Base-by-base conservation (phyloP, 75 land plant species). In the Chamaecyparis obtusa region DNA sequence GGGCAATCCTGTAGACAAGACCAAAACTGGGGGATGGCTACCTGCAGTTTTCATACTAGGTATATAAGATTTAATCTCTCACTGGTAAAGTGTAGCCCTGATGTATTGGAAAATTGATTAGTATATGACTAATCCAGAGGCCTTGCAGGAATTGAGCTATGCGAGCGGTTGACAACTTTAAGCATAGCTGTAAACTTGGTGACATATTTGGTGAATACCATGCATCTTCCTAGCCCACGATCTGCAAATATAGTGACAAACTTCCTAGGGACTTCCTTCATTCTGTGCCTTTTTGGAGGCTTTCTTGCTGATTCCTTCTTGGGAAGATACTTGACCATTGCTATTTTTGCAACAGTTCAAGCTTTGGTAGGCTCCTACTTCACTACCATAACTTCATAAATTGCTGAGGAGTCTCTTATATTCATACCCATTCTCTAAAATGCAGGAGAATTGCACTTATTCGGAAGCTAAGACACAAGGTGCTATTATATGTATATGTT, bases 181-280 rank as follows among this genome's bases (percentile, higher is more conserved):
- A 96, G 97, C 41, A 94, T 96, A n/a, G 97, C 91, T 43, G 92
- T 94, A 41, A 96, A 95, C 86, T 83, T 96, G 36, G 95, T 95
- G 44, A 95, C 95, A 0, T 95, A 95, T 85, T 72, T 96, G 86
- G 85, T 85, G 1, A 88, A 85, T 33, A 90, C 91, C 21, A 88
- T 96, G 91, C 95, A 94, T 79, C 88, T 94, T 15, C 90, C 94
- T 0, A 87, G 87, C 46, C 81, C 97, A 11, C 64, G 87, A 9
- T 92, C 98, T 5, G 95, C 98, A 33, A 95, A 96, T 86, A 89
- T 92, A 36, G 97, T 96, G 21, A 94, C 97, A 15, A 95, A 94
- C 79, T 96, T 90, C 85, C 54, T 95, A 74, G 98, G 97, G 85
- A 94, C 94, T 14, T 93, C 91, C 19, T 94, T 92, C 88, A 87